Evolutionary conservation across 176 grass and related monocot genomes (phyloP), one percentile per base, ranked within the genome.

Genomic region (Rhynchospora tenuis): DNA sequence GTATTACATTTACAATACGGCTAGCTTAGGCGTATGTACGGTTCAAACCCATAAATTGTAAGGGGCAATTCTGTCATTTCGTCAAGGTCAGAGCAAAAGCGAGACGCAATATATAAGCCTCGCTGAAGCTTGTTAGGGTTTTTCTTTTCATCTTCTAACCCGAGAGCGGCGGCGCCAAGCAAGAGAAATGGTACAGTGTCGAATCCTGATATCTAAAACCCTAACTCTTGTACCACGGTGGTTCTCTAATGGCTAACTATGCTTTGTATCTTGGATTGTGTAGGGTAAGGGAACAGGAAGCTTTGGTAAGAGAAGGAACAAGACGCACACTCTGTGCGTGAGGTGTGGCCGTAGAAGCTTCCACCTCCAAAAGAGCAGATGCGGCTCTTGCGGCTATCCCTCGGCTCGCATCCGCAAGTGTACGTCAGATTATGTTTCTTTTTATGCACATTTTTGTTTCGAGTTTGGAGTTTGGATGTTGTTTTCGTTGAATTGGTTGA

Each of bases 381-480:
- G 94, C 83, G 86, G 89, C 31, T 92, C 94, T 0, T 97, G 94
- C 81, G 94, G 90, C 20, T 97, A 94, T 76, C 94, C 92, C 3
- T 86, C 94, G 1, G 88, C 90, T 76, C 90, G 94, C 90, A 97
- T 97, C 88, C 94, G 94, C 88, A 97, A 97, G 89, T 97, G 94
- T 97, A 90, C n/a, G 80, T 64, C 58, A 8, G 23, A 76, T 17
- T 74, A 1, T 33, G 22, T 65, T 46, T 33, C 22, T 13, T 48
- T 0, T 56, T 50, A 9, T 7, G 23, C 1, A 50, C 20, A 2
- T 72, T 73, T 13, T 46, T n/a, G 64, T 33, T 60, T 74, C n/a
- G 14, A 46, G 12, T 74, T 60, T 58, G 9, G 13, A 46, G 7
- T n/a, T n/a, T n/a, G n/a, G n/a, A n/a, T n/a, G n/a, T n/a, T 84